Conservation (phyloP, 371 early-diverging fungal genomes). For the Circinella umbellata region DNA sequence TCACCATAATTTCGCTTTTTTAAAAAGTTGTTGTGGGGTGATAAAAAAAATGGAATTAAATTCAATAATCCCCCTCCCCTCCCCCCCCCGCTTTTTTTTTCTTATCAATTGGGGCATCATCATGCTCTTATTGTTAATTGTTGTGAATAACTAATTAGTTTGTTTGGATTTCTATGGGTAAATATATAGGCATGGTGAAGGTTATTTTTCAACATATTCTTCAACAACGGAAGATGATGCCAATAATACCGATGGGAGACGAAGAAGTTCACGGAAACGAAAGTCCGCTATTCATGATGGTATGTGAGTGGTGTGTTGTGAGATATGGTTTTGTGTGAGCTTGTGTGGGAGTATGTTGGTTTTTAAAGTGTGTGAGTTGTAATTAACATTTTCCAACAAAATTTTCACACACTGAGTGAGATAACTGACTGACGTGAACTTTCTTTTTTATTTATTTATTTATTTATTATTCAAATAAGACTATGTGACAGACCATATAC, state of each 20-base stretch:
- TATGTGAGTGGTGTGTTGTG: slow-evolving; percentile 12
- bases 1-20: neutral
- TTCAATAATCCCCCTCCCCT: too few species aligned
- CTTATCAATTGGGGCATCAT: neutral
- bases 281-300: slow-evolving; percentile 41
- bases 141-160: too few species aligned
- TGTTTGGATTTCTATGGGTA: slow-evolving; percentile 14
- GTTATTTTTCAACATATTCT: slow-evolving; percentile 13
- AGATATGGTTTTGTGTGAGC: too few species aligned
- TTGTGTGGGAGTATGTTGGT: too few species aligned
- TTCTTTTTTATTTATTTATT: neutral
- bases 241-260: slow-evolving; percentile 16
- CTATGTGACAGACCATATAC: slow-evolving; percentile 8
- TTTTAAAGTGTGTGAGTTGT: neutral
- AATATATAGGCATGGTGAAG: slow-evolving; percentile 19
- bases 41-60: too few species aligned
- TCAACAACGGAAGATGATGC: slow-evolving; percentile 13
- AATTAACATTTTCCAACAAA: neutral
- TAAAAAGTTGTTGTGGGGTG: too few species aligned
- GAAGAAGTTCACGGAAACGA: slow-evolving; percentile 42
- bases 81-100: neutral
- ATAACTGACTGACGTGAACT: slow-evolving; percentile 3
- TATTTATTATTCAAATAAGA: neutral
- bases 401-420: neutral
- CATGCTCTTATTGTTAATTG: neutral